These are phyloP conservation scores for Beauveria medogensis DNA, from an alignment of 2,329 filamentous ascomycete genomes.

Conservation along the genomic window DNA sequence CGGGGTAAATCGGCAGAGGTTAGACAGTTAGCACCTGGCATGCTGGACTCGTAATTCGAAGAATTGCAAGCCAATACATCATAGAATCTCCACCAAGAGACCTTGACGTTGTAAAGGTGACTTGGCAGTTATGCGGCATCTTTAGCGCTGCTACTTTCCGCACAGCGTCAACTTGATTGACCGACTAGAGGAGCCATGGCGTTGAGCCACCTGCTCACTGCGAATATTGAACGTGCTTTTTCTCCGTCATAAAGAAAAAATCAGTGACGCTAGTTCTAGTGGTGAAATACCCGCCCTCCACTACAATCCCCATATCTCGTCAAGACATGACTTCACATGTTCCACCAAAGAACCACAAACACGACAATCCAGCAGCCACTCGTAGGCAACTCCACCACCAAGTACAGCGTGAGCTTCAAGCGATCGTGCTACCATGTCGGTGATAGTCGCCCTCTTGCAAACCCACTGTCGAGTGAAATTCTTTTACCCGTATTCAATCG, in stretches of 20 bases:
- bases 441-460: not conserved
- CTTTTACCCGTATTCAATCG: no score
- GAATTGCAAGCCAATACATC: conserved; percentile 1
- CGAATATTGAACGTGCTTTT: no score
- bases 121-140: no score
- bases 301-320: not conserved
- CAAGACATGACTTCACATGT: not conserved
- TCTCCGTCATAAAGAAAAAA: not conserved
- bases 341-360: not conserved
- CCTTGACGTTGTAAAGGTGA: not conserved
- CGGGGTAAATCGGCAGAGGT: no score
- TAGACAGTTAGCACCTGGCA: no score
- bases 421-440: not conserved
- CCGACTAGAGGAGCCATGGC: not conserved
- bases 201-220: not conserved
- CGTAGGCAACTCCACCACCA: not conserved
- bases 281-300: not conserved
- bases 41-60: not conserved
- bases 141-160: not conserved
- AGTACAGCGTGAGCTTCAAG: no score
- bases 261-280: not conserved
- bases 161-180: not conserved
- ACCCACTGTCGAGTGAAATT: no score
- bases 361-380: not conserved
- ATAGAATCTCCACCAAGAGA: not conserved